Conservation (phyloP, 208 protist species). For the Acanthamoeba quina region DNA sequence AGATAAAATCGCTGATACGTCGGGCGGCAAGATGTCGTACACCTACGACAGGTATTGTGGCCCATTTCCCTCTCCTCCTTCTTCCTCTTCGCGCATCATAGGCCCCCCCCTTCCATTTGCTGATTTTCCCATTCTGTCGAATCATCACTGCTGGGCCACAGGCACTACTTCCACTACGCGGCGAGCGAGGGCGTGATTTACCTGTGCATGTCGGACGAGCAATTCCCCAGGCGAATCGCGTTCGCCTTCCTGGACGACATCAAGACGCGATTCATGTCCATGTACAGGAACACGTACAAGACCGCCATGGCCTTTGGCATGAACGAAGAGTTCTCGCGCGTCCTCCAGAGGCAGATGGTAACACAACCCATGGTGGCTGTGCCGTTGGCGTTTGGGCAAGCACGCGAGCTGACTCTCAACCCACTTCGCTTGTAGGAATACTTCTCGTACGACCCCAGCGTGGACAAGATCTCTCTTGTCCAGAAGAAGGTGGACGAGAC, state of each 20-base stretch:
- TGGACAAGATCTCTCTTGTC: constrained; percentile 81
- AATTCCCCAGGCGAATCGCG: constrained; percentile 87
- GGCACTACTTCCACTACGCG: constrained; percentile 92
- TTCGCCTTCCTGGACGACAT: constrained; percentile 91
- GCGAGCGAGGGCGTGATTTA: constrained; percentile 87
- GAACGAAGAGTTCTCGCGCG: constrained; percentile 88
- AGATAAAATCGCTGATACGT: constrained; percentile 85
- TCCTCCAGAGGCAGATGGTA: constrained; percentile 87
- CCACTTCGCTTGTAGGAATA: constrained; percentile 64
- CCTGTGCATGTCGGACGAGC: constrained; percentile 91
- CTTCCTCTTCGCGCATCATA: constrained; percentile 39
- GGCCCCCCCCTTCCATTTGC: not conserved
- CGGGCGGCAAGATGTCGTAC: constrained; percentile 89
- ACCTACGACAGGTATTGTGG: constrained; percentile 88
- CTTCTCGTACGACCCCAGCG: constrained; percentile 81
- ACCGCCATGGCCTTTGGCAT: constrained; percentile 83
- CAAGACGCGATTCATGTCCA: constrained; percentile 84
- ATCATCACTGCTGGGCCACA: constrained; percentile 60
- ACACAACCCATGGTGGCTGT: not conserved
- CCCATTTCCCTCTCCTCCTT: not conserved
- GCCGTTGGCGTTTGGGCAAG: too few species aligned
- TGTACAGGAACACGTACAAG: constrained; percentile 82
- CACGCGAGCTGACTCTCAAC: not conserved
- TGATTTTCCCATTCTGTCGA: constrained; percentile 4
- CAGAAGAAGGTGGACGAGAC: constrained; percentile 87